These are phyloP conservation scores for Macrolepiota fuliginosa DNA, from an alignment of 768 basidiomycete genomes.

Conservation along the genomic window DNA sequence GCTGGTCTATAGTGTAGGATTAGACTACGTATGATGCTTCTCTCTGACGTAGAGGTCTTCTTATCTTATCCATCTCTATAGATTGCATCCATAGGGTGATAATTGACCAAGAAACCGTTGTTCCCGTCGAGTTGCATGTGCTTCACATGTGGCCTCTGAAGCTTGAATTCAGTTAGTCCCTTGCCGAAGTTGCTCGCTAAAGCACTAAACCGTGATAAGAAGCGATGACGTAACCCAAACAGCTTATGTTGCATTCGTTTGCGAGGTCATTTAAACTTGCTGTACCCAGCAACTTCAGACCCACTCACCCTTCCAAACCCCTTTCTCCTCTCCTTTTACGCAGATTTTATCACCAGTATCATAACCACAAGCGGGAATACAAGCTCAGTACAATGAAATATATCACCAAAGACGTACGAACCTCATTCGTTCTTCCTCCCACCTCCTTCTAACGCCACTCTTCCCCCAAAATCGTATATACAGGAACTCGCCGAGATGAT, in stretches of 20 bases:
- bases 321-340: neutral
- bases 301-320: neutral
- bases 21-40: neutral
- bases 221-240: neutral
- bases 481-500: slow-evolving; percentile 72
- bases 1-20: neutral
- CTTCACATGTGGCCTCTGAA: too few species aligned
- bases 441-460: slow-evolving; percentile 1
- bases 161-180: neutral
- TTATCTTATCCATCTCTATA: neutral
- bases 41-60: neutral
- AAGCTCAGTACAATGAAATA: slow-evolving; percentile 16
- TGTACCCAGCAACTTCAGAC: neutral
- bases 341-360: neutral
- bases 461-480: too few species aligned
- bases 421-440: neutral
- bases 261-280: neutral
- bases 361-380: neutral
- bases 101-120: neutral
- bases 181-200: neutral
- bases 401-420: slow-evolving; percentile 23
- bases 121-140: neutral
- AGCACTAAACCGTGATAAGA: neutral
- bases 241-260: neutral
- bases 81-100: neutral